Conservation (phyloP, 106 monocot species). For the Chionographis japonica region DNA sequence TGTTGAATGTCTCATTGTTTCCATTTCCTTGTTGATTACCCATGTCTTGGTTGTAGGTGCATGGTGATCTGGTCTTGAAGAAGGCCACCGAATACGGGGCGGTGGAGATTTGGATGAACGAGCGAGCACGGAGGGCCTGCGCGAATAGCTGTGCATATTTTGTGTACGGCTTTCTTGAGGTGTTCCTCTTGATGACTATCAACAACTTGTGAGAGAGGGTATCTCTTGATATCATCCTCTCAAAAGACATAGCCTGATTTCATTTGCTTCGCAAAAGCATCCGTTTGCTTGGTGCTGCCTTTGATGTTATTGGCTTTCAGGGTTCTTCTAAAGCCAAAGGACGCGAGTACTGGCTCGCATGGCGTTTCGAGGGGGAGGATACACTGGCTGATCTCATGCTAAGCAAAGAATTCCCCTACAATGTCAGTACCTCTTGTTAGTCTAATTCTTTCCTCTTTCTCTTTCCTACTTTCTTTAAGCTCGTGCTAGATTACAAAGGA, state of each 20-base stretch:
- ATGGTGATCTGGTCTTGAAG: conserved; percentile 78
- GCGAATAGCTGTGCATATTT: conserved; percentile 85
- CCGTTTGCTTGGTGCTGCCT: too few species aligned
- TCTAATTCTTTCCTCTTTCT: too few species aligned
- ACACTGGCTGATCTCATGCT: conserved; percentile 76
- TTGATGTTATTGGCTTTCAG: conserved; percentile 15
- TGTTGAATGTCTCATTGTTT: neutral
- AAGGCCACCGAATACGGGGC: conserved; percentile 97
- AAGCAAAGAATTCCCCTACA: conserved; percentile 95
- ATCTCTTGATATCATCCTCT: too few species aligned
- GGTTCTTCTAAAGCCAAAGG: conserved; percentile 69
- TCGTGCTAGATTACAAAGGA: neutral
- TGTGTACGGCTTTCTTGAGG: conserved; percentile 95
- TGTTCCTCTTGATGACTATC: conserved; percentile 6
- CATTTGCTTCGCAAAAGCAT: too few species aligned
- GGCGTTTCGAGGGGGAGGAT: conserved; percentile 88
- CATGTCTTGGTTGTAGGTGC: conserved; percentile 25
- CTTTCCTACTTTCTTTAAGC: neutral
- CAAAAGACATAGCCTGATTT: too few species aligned
- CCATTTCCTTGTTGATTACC: neutral
- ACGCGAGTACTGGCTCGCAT: conserved; percentile 87
- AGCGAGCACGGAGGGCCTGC: conserved; percentile 80
- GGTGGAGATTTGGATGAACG: conserved; percentile 99
- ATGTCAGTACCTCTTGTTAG: conserved; percentile 39
- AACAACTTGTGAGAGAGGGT: neutral